These are phyloP conservation scores for Plasmodium malariae DNA, from an alignment of 169 alveolate genomes.

Conservation along the genomic window DNA sequence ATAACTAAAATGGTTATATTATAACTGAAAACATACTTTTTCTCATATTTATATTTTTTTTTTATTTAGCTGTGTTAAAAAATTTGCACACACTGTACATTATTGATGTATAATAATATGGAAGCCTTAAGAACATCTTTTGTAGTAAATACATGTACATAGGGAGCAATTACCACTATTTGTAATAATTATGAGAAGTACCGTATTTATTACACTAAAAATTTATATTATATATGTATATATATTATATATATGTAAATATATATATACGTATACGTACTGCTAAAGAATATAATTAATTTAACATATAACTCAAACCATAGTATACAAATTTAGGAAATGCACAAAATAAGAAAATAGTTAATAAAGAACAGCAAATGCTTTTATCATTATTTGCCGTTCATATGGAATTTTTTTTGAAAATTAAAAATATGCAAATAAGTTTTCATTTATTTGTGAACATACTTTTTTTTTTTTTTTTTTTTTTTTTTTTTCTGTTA, in stretches of 20 bases:
- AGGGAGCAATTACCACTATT: not conserved
- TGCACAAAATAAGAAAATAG: conserved; percentile 19
- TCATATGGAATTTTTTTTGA: conserved; percentile 13
- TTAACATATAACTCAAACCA: conserved; percentile 1
- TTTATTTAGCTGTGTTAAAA: conserved; percentile 23
- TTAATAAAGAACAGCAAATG: not conserved
- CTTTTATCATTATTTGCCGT: not conserved
- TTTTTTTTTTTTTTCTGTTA: too few relatives aligned
- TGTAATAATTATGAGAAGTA: not conserved
- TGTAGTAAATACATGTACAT: not conserved
- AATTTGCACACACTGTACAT: conserved; percentile 48
- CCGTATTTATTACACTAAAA: conserved; percentile 23
- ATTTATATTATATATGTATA: too few relatives aligned
- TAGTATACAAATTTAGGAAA: not conserved
- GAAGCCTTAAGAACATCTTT: conserved; percentile 2
- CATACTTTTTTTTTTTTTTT: not conserved
- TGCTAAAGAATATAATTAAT: not conserved
- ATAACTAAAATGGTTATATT: conserved; percentile 20
- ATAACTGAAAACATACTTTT: conserved; percentile 18
- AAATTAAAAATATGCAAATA: conserved; percentile 10
- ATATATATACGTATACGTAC: too few relatives aligned
- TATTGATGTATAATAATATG: conserved; percentile 1
- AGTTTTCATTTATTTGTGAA: not conserved
- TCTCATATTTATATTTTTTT: conserved; percentile 21
- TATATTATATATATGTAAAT: too few relatives aligned